Evolutionary conservation across 345 rosid genomes (phyloP), one percentile per base, ranked within the genome.

Genomic region (Eucalyptus grandis): DNA sequence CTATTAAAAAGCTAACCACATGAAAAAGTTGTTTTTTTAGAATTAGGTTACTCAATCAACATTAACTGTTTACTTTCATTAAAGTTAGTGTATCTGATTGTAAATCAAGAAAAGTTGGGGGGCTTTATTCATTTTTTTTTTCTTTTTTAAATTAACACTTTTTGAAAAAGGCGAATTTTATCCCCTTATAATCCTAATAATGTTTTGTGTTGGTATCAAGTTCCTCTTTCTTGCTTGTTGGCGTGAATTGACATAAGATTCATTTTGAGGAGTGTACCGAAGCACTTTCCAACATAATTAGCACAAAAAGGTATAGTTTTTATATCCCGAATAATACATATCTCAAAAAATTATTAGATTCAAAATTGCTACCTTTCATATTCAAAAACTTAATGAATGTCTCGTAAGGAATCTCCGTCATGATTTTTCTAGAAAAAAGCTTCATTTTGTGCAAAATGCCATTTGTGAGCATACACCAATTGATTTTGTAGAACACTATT

Each of bases 401-500:
- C 27, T 37, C 46, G 8, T 19, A 37, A 19, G 44, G 34, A 69
- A 69, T 34, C 44, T 16, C 24, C 81, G 0, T 0, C 24, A 1
- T 1, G 37, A 31, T 65, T 65, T 2, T 65, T 65, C 77, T 30
- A 65, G 30, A 56, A 30, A 65, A 65, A 14, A n/a, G 16, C 37
- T 65, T 65, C 81, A 16, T 69, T 67, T 34, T 31, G 37, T 31
- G 82, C 82, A 21, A 34, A 37, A 17, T 0, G 44, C 44, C 26
- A 2, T 19, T 27, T 60, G 34, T 60, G 16, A 60, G 34, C 69
- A 27, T 27, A 60, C 82, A 34, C 44, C 26, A 34, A 34, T 72
- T 34, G 1, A 6, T 34, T 17, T 34, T 34, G 6, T 10, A 0
- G 24, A 21, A 4, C 1, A 0, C 9, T 21, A 77, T 77, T 77